phyloP scores from a whole-genome alignment of 2,329 filamentous ascomycete species.

The Colletotrichum falcatum region DNA sequence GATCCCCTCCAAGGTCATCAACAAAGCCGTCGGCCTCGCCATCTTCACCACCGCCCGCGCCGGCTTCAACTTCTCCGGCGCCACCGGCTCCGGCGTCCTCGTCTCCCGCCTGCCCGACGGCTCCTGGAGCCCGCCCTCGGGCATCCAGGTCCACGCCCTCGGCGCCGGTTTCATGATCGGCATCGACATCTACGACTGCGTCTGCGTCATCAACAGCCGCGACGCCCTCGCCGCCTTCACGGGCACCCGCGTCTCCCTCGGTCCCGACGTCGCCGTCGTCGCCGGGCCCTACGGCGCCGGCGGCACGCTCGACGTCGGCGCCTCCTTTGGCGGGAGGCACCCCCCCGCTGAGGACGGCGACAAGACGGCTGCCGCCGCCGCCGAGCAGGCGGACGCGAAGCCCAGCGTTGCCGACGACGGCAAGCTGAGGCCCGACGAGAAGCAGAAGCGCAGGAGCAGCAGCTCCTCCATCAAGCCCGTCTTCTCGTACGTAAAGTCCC shows the following conservation, averaged over 20 bases:
- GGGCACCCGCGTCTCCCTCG: slow-evolving; percentile 79
- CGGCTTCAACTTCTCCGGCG: slow-evolving; percentile 74
- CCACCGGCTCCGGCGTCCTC: slow-evolving; percentile 74
- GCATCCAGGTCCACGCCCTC: slow-evolving; percentile 83
- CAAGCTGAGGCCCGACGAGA: slow-evolving; percentile 57
- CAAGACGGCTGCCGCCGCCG: slow-evolving; percentile 24
- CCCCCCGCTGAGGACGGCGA: slow-evolving; percentile 27
- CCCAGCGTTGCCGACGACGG: slow-evolving; percentile 44
- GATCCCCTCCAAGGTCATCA: slow-evolving; percentile 70
- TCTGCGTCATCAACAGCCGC: slow-evolving; percentile 85
- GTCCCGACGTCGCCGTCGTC: slow-evolving; percentile 81
- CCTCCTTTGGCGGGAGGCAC: slow-evolving; percentile 43
- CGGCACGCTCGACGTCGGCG: slow-evolving; percentile 73
- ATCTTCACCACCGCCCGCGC: slow-evolving; percentile 79
- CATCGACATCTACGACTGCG: slow-evolving; percentile 89
- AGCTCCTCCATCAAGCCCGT: slow-evolving; percentile 54
- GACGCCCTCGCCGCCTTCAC: slow-evolving; percentile 83
- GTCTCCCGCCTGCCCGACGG: slow-evolving; percentile 73
- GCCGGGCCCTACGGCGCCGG: slow-evolving; percentile 79
- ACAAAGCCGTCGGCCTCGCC: slow-evolving; percentile 74
- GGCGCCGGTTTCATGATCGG: slow-evolving; percentile 85
- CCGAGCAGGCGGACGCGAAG: slow-evolving; percentile 32
- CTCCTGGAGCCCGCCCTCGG: slow-evolving; percentile 83
- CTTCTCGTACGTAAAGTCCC: slow-evolving; percentile 84
- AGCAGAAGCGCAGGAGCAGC: slow-evolving; percentile 38